Conservation (phyloP, 345 rosid species). For the Euphorbia lathyris region DNA sequence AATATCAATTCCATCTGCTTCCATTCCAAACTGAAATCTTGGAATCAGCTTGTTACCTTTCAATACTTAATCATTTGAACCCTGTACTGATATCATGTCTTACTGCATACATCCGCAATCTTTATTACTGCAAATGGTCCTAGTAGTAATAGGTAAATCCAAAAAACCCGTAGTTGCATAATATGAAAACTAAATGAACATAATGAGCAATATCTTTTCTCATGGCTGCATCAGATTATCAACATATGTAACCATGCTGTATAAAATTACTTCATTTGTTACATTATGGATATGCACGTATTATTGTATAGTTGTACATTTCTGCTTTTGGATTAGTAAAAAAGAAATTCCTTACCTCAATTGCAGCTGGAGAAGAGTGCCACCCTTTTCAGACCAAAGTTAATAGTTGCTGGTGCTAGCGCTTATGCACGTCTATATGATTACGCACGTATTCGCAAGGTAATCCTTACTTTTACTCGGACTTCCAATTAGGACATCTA, state of each 20-base stretch:
- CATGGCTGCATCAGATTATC: neutral
- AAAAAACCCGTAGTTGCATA: neutral
- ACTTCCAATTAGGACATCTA: neutral
- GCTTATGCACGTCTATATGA: slow-evolving; percentile 95
- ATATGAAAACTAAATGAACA: neutral
- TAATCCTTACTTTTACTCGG: slow-evolving; percentile 18
- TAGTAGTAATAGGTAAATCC: neutral
- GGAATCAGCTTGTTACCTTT: neutral
- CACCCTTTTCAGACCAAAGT: slow-evolving; percentile 83
- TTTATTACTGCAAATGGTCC: neutral
- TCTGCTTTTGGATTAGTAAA: neutral
- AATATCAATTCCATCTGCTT: neutral
- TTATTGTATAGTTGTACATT: neutral
- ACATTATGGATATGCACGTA: neutral
- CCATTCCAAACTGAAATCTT: neutral
- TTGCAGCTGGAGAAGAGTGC: slow-evolving; percentile 96
- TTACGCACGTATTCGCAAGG: slow-evolving; percentile 90
- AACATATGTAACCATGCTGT: neutral
- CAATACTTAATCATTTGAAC: neutral
- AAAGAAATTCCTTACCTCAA: slow-evolving; percentile 9
- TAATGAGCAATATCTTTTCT: neutral
- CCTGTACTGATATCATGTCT: neutral
- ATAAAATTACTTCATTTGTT: neutral
- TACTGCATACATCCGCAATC: neutral
- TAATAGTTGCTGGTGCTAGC: slow-evolving; percentile 97